phyloP scores from a whole-genome alignment of 495 filamentous ascomycete species.

The Copromyces sp. region DNA sequence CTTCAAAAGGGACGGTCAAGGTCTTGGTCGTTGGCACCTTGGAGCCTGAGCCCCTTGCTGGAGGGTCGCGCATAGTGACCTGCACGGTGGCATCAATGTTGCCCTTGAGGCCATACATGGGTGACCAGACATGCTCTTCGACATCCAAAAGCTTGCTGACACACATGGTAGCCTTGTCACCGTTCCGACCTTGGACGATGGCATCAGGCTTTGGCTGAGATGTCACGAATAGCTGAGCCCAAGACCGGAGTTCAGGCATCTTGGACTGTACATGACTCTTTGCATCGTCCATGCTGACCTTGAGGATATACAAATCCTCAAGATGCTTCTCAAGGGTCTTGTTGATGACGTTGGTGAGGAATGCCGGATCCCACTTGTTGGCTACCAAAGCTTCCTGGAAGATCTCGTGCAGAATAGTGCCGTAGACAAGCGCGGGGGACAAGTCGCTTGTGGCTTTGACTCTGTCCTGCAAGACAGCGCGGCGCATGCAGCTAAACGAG shows the following conservation, averaged over 20 bases:
- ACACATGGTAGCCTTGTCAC: slow-evolving; percentile 61
- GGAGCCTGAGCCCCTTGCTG: slow-evolving; percentile 29
- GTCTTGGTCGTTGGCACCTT: slow-evolving; percentile 31
- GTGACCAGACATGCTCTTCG: slow-evolving; percentile 96
- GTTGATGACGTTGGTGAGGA: slow-evolving; percentile 53
- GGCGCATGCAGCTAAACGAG: slow-evolving; percentile 77
- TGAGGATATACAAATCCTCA: slow-evolving; percentile 77
- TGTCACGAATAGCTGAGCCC: slow-evolving; percentile 74
- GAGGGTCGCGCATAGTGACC: slow-evolving; percentile 59
- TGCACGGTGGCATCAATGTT: slow-evolving; percentile 98
- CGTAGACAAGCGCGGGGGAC: slow-evolving; percentile 72
- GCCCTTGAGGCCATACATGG: slow-evolving; percentile 91
- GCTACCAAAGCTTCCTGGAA: slow-evolving; percentile 82
- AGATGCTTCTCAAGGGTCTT: slow-evolving; percentile 58
- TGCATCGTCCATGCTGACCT: slow-evolving; percentile 60
- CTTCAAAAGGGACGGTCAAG: slow-evolving; percentile 81
- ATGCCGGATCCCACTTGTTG: slow-evolving; percentile 68
- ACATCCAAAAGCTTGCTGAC: slow-evolving; percentile 91
- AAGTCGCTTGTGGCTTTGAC: slow-evolving; percentile 77
- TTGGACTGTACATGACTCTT: slow-evolving; percentile 68
- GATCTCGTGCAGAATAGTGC: slow-evolving; percentile 83
- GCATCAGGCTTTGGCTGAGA: slow-evolving; percentile 59
- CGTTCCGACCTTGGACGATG: slow-evolving; percentile 68
- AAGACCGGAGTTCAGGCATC: slow-evolving; percentile 63
- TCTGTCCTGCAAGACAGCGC: slow-evolving; percentile 85